Percentiles rank a stretch among this genome's conserved stretches.
phyloP scores from a whole-genome alignment of 2,329 filamentous ascomycete genomes.

The Aureobasidium lini region DNA sequence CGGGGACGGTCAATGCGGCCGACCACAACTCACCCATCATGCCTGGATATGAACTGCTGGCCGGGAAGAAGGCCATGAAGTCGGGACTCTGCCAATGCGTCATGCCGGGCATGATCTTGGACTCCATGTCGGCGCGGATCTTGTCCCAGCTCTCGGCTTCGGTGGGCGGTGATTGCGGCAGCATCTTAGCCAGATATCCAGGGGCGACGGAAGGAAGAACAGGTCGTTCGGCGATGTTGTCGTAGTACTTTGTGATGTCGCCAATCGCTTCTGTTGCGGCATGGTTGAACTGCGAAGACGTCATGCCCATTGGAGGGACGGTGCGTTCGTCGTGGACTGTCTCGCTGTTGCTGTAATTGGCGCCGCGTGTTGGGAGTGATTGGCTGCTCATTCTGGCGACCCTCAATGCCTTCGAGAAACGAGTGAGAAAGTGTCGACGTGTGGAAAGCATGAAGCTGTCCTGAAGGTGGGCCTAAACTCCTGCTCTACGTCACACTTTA shows the following conservation, averaged over 20 bases:
- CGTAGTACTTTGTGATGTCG: slow-evolving; percentile 80
- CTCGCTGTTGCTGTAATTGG: neutral
- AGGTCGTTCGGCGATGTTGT: slow-evolving; percentile 59
- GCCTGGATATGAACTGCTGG: slow-evolving; percentile 69
- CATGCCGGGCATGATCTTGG: slow-evolving; percentile 81
- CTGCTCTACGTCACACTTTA: neutral
- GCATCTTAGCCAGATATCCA: slow-evolving; percentile 74
- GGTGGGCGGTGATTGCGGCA: slow-evolving; percentile 60
- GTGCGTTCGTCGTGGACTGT: slow-evolving; percentile 19
- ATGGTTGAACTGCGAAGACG: slow-evolving; percentile 67
- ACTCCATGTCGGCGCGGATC: slow-evolving; percentile 77
- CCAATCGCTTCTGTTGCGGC: slow-evolving; percentile 74
- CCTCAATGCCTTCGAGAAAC: neutral
- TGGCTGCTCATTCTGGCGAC: neutral
- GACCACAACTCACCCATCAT: slow-evolving; percentile 92
- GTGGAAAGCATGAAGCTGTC: neutral
- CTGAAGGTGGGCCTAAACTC: neutral
- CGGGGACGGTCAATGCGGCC: slow-evolving; percentile 77
- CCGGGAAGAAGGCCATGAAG: slow-evolving; percentile 94
- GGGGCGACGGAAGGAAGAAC: slow-evolving; percentile 74
- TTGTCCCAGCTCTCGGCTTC: slow-evolving; percentile 65
- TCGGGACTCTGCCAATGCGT: slow-evolving; percentile 94
- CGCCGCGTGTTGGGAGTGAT: neutral
- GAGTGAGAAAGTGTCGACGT: neutral
- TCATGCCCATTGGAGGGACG: slow-evolving; percentile 51